Conservation (phyloP, 108 stramenopile genomes). For the Skeletonema potamos region DNA sequence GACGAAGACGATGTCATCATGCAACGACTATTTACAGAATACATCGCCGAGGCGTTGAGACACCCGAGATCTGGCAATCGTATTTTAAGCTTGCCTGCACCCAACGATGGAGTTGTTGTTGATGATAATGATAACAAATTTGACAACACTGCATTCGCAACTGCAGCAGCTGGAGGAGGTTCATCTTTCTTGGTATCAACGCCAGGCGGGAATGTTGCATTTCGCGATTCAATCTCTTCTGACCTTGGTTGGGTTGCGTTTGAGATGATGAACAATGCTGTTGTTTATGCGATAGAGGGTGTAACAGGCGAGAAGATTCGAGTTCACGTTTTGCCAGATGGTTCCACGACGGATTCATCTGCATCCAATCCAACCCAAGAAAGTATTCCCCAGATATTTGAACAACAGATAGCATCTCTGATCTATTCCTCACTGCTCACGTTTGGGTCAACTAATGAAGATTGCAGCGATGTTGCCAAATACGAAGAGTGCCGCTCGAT, state of each 20-base stretch:
- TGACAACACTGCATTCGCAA: conserved; percentile 3
- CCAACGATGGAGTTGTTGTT: conserved; percentile 4
- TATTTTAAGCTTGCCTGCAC: conserved; percentile 26
- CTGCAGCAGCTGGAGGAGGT: neutral
- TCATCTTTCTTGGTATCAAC: conserved; percentile 65
- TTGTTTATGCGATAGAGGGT: conserved; percentile 75
- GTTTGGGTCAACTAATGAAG: conserved; percentile 6
- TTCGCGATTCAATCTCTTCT: conserved; percentile 41
- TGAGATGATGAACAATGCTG: conserved; percentile 65
- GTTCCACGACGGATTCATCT: conserved; percentile 41
- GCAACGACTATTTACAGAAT: conserved; percentile 29
- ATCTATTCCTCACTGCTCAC: conserved; percentile 11
- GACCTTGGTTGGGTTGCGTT: conserved; percentile 67
- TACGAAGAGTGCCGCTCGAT: conserved; percentile 23
- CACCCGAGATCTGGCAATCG: conserved; percentile 38
- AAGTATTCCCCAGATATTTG: conserved; percentile 18
- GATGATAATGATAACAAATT: neutral
- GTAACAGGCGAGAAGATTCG: conserved; percentile 50
- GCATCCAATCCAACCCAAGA: conserved; percentile 28
- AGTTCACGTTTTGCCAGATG: conserved; percentile 80
- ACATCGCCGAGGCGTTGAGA: conserved; percentile 38
- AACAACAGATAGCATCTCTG: conserved; percentile 38
- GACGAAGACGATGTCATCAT: neutral
- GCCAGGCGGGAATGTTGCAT: conserved; percentile 71
- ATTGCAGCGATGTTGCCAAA: conserved; percentile 3